Evolutionary conservation across 805 yeast genomes (phyloP), one percentile per base, ranked within the genome.

Genomic region (Candida easanensis): DNA sequence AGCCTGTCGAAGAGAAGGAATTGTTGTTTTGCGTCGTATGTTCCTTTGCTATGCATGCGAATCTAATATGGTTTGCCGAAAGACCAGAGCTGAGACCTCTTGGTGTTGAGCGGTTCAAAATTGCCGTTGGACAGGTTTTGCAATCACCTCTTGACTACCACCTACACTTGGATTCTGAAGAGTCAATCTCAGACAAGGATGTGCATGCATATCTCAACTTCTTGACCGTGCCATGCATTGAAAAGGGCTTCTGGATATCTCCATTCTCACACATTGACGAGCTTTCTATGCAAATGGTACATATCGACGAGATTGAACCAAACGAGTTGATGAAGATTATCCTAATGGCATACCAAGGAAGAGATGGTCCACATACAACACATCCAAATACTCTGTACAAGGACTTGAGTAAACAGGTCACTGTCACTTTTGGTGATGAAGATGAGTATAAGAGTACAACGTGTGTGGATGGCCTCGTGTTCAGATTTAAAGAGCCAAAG

Each of bases 21-120:
- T 38, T 61, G 5, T 45, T 57, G 2, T 66, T 81, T 56, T 46
- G 76, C 15, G 87, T 87, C 2, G 95, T 89, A 9, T 70, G 79
- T 0, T 85, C 96, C 0, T 81, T 95, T 87, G 95, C 84, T 0
- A 77, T 88, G 49, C 97, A 90, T 63, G 88, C 97, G 2, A 77
- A 89, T 4, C 63, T 90, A 38, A 89, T 90, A 2, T 90, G 90
- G 23, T 84, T 84, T 44, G 79, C 90, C 40, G 91, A 88, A 50
- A 70, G 80, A 0, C 80, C 82, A 0, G 84, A 82, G 51, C 64
- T 84, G 60, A 69, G 89, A 22, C 69, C 70, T 38, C 67, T 73
- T 47, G 97, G 96, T 2, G 55, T 69, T 6, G 77, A 78, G 33
- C 65, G 96, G 42, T 90, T 90, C 62, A 66, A 73, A 46, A 62